These are phyloP conservation scores for Rhizoclosmatium globosum DNA, from an alignment of 192 early-diverging fungal species.

Conservation along the genomic window DNA sequence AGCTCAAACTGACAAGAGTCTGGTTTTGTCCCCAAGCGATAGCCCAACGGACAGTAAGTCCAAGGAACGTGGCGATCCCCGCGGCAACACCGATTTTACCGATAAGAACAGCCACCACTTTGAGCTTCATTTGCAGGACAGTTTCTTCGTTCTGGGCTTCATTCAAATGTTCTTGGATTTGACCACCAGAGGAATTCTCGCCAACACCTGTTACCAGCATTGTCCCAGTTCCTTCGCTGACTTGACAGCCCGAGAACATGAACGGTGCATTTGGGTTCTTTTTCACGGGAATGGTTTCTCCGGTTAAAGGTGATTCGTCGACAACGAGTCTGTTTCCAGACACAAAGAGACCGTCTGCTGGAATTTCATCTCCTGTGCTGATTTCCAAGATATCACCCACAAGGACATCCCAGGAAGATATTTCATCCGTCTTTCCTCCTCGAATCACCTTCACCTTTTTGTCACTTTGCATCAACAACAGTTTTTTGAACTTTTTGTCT, in stretches of 20 bases:
- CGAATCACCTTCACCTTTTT: conserved; percentile 64
- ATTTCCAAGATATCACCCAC: conserved; percentile 68
- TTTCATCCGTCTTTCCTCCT: conserved; percentile 57
- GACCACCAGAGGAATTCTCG: conserved; percentile 56
- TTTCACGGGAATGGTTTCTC: conserved; percentile 66
- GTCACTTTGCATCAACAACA: conserved; percentile 63
- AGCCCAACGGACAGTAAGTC: conserved; percentile 61
- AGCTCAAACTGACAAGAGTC: conserved; percentile 1
- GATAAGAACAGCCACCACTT: conserved; percentile 64
- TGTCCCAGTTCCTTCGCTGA: conserved; percentile 60
- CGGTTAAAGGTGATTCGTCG: conserved; percentile 71
- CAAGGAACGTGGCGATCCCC: conserved; percentile 66
- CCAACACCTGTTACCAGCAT: conserved; percentile 68
- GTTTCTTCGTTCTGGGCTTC: conserved; percentile 66
- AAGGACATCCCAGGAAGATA: conserved; percentile 63
- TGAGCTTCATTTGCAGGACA: conserved; percentile 62
- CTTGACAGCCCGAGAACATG: conserved; percentile 65
- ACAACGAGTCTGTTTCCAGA: conserved; percentile 60
- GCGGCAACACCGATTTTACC: conserved; percentile 69
- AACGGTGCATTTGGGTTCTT: conserved; percentile 57
- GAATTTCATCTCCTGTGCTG: conserved; percentile 63
- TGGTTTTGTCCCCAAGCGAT: conserved; percentile 40
- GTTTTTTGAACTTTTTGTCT: conserved; percentile 68
- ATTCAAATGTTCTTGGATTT: conserved; percentile 67
- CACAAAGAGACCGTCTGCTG: conserved; percentile 64